These are phyloP conservation scores for Kodamaea plutei DNA, from an alignment of 1,139 yeast genomes.

Conservation along the genomic window DNA sequence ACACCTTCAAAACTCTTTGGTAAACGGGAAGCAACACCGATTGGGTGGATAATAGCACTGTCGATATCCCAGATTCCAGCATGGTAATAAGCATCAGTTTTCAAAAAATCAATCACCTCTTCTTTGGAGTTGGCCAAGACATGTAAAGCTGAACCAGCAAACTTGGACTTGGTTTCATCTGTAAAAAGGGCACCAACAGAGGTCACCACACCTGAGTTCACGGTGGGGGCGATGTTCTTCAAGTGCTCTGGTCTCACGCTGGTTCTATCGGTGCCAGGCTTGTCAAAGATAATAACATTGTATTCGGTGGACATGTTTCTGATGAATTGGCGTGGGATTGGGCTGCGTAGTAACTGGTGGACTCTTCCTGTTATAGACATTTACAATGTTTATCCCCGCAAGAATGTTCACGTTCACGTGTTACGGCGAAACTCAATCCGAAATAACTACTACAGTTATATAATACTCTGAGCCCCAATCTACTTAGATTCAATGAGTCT, in stretches of 20 bases:
- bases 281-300: slow-evolving; percentile 69
- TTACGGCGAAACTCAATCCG: too few species aligned
- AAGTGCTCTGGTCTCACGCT: slow-evolving; percentile 57
- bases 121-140: slow-evolving; percentile 60
- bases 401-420: too few species aligned
- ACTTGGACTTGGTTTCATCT: slow-evolving; percentile 47
- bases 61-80: slow-evolving; percentile 77
- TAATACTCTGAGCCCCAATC: neutral
- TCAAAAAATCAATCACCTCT: slow-evolving; percentile 59
- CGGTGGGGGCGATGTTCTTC: slow-evolving; percentile 46
- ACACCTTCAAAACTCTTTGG: slow-evolving; percentile 13
- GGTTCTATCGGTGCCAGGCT: slow-evolving; percentile 58
- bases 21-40: slow-evolving; percentile 18
- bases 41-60: slow-evolving; percentile 56
- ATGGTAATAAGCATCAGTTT: slow-evolving; percentile 58
- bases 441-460: neutral
- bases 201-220: slow-evolving; percentile 52
- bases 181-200: slow-evolving; percentile 64
- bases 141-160: slow-evolving; percentile 70
- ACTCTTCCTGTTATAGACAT: too few species aligned
- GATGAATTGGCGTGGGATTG: neutral
- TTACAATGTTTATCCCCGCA: too few species aligned
- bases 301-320: slow-evolving; percentile 40
- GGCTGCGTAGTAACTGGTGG: too few species aligned
- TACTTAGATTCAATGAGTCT: too few species aligned